Evolutionary conservation across 2,329 filamentous ascomycete genomes (phyloP).

Genomic region (Camptophora hylomeconis): DNA sequence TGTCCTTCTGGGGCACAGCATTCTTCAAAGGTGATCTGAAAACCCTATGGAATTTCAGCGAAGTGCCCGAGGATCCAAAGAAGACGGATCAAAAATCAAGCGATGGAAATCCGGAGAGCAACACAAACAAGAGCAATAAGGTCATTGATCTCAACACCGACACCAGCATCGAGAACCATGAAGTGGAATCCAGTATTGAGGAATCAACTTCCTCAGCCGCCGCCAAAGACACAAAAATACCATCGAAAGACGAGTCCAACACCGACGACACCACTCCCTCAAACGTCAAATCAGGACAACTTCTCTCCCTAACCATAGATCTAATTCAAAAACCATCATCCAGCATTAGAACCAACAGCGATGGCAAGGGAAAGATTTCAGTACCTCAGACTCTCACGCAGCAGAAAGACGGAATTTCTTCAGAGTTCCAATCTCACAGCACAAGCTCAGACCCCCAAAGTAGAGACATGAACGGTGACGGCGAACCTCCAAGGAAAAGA

Average conservation of each 20-base stretch:
- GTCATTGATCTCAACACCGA: too few species aligned
- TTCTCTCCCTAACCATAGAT: background rate
- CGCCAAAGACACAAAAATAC: background rate
- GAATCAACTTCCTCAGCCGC: background rate
- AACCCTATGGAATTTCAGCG: slow-evolving; percentile 71
- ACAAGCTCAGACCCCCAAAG: background rate
- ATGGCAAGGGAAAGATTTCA: background rate
- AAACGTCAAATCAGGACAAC: background rate
- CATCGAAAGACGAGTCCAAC: background rate
- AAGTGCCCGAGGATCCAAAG: slow-evolving; percentile 38
- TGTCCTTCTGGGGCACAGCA: slow-evolving; percentile 63
- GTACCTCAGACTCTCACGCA: too few species aligned
- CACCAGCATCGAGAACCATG: background rate
- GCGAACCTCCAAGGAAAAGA: slow-evolving; percentile 10
- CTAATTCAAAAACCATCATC: background rate
- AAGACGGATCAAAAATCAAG: slow-evolving; percentile 10
- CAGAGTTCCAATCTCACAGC: too few species aligned
- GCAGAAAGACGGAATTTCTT: background rate
- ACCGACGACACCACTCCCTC: background rate
- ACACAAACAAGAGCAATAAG: slow-evolving; percentile 1
- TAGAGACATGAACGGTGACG: slow-evolving; percentile 4
- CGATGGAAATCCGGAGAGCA: too few species aligned
- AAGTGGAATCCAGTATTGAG: background rate
- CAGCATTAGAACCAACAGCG: background rate
- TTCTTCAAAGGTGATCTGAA: slow-evolving; percentile 55